A percentile compares a stretch with the other conserved stretches of the same genome.
These are phyloP conservation scores for Melampsora occidentalis DNA, from an alignment of 1,284 basidiomycete genomes.

Conservation along the genomic window DNA sequence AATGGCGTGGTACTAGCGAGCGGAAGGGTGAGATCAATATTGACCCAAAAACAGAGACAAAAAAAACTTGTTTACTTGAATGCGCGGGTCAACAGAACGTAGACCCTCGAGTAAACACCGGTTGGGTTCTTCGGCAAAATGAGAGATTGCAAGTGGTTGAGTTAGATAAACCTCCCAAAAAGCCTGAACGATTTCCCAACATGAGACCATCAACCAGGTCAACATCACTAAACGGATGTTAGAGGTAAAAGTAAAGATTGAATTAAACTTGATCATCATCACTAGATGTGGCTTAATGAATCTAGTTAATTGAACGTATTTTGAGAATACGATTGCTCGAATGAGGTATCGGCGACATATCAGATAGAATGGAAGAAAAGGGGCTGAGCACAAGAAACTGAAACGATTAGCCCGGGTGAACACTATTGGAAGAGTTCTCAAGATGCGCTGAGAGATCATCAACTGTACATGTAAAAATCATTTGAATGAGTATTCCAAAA, in stretches of 20 bases:
- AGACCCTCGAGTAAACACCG: slow-evolving; percentile 62
- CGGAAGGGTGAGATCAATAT: slow-evolving; percentile 21
- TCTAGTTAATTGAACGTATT: slow-evolving; percentile 30
- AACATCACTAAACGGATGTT: slow-evolving; percentile 24
- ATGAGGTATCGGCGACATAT: slow-evolving; percentile 28
- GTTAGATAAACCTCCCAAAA: slow-evolving; percentile 40
- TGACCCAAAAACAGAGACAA: background rate
- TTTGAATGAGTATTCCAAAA: no score
- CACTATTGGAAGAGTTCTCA: background rate
- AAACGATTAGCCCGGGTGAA: slow-evolving; percentile 7
- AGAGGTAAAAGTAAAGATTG: slow-evolving; percentile 36
- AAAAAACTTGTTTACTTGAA: slow-evolving; percentile 48
- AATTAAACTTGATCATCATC: slow-evolving; percentile 41
- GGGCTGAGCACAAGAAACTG: slow-evolving; percentile 20
- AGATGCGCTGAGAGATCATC: slow-evolving; percentile 31
- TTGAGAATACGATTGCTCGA: slow-evolving; percentile 33
- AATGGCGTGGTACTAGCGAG: slow-evolving; percentile 52
- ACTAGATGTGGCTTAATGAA: slow-evolving; percentile 38
- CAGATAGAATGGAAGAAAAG: slow-evolving; percentile 33
- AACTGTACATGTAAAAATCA: background rate
- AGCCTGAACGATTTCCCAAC: slow-evolving; percentile 36
- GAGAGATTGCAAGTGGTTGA: slow-evolving; percentile 35
- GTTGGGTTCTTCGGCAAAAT: slow-evolving; percentile 25
- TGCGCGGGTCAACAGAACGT: slow-evolving; percentile 51
- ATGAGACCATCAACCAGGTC: slow-evolving; percentile 12